phyloP scores from a whole-genome alignment of 345 rosid genomes.

The Camelina laxa region DNA sequence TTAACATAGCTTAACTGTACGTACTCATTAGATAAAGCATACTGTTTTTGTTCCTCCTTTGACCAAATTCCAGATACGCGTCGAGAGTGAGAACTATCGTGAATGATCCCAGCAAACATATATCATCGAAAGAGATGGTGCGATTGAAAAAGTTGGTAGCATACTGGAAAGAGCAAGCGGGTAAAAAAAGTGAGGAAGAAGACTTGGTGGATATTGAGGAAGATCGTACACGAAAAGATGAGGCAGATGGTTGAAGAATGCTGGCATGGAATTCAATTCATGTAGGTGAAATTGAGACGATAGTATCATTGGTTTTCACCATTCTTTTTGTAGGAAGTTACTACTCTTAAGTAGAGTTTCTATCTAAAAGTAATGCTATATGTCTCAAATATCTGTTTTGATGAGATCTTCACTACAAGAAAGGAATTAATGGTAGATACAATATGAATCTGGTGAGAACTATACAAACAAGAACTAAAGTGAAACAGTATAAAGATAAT shows the following conservation, averaged over 20 bases:
- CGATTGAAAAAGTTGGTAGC: slow-evolving; percentile 84
- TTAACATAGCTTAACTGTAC: background rate
- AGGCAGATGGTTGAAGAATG: slow-evolving; percentile 54
- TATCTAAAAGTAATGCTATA: slow-evolving; percentile 11
- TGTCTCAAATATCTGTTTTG: slow-evolving; percentile 21
- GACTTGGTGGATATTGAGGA: slow-evolving; percentile 86
- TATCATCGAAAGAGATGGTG: slow-evolving; percentile 82
- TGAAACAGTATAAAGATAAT: background rate
- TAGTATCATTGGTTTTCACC: slow-evolving; percentile 1
- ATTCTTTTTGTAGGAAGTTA: slow-evolving; percentile 37
- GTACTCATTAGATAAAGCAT: background rate
- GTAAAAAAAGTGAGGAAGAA: slow-evolving; percentile 72
- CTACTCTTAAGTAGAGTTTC: slow-evolving; percentile 11
- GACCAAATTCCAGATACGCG: slow-evolving; percentile 63
- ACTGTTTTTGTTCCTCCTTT: background rate
- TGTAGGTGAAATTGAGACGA: slow-evolving; percentile 26
- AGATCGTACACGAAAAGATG: slow-evolving; percentile 54
- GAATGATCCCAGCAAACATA: slow-evolving; percentile 88
- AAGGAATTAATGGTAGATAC: background rate
- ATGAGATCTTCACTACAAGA: slow-evolving; percentile 1
- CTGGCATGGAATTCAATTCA: slow-evolving; percentile 16
- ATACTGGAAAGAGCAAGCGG: slow-evolving; percentile 94
- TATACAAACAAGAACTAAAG: background rate
- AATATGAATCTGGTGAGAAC: background rate
- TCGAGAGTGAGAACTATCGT: slow-evolving; percentile 89